phyloP scores from a whole-genome alignment of 2,329 filamentous ascomycete species.

The Botrytis fabae region DNA sequence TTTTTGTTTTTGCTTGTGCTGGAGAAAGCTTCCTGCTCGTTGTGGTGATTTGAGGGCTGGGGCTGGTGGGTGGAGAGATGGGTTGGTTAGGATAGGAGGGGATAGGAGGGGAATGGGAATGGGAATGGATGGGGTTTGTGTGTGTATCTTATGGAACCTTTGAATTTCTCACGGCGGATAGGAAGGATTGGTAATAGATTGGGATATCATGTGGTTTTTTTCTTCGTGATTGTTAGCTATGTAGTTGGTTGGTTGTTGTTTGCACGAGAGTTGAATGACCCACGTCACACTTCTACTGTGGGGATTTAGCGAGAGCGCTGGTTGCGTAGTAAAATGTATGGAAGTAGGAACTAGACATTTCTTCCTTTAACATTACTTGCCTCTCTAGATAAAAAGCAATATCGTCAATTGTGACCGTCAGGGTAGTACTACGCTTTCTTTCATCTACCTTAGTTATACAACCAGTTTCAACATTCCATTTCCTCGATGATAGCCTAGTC shows the following conservation, averaged over 20 bases:
- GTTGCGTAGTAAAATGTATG: neutral
- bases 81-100: no score
- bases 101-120: no score
- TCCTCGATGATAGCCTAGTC: neutral
- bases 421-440: rapidly evolving
- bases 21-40: no score
- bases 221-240: neutral
- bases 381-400: neutral
- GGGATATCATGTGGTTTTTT: no score
- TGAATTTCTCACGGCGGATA: neutral
- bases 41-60: no score
- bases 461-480: neutral
- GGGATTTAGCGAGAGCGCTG: neutral
- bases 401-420: rapidly evolving
- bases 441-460: neutral
- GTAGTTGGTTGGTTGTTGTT: neutral
- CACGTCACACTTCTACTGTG: neutral
- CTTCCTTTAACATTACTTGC: neutral
- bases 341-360: no score
- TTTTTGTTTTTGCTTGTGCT: no score
- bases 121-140: neutral
- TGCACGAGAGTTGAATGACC: neutral
- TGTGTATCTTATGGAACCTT: neutral
- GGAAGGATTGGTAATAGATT: neutral
- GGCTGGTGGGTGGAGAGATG: no score